These are phyloP conservation scores for Zelonia costaricensis DNA, from an alignment of 208 protist genomes.

Conservation along the genomic window DNA sequence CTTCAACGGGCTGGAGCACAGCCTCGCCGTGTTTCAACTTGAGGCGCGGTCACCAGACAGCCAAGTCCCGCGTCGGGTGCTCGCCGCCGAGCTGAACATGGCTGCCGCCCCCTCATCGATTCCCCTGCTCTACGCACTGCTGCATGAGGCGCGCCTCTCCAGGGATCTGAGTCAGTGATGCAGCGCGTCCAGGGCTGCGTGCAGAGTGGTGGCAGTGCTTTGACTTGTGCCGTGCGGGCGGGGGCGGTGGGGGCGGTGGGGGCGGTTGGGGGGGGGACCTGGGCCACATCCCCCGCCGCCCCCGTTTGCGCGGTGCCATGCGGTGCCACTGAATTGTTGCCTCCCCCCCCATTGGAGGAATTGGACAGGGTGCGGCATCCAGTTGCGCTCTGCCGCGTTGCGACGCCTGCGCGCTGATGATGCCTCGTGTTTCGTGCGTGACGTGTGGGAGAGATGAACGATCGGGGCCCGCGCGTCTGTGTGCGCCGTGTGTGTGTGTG, in stretches of 20 bases:
- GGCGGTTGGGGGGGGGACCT: too few relatives aligned
- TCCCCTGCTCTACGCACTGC: slow-evolving; percentile 80
- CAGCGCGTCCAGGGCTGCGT: neutral
- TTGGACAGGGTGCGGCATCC: too few relatives aligned
- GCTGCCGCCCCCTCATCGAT: slow-evolving; percentile 63
- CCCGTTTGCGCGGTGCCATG: too few relatives aligned
- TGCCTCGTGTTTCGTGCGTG: too few relatives aligned
- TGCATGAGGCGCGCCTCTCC: slow-evolving; percentile 69
- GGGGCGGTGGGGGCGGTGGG: neutral
- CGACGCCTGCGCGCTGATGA: too few relatives aligned
- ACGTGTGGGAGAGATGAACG: too few relatives aligned
- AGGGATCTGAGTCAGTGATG: slow-evolving; percentile 36
- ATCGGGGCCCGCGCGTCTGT: too few relatives aligned
- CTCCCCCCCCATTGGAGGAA: too few relatives aligned
- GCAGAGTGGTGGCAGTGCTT: neutral
- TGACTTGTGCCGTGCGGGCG: neutral
- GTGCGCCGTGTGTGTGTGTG: neutral
- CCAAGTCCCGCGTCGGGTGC: slow-evolving; percentile 62
- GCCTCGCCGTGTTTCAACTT: slow-evolving; percentile 82
- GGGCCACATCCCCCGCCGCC: too few relatives aligned
- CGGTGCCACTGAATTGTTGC: too few relatives aligned
- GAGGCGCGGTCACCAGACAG: slow-evolving; percentile 62
- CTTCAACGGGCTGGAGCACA: slow-evolving; percentile 92
- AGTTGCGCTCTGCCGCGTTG: too few relatives aligned
- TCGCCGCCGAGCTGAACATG: slow-evolving; percentile 80